Base-by-base conservation (phyloP, 1,284 basidiomycete species). In the Trichosporon sp. region DNA sequence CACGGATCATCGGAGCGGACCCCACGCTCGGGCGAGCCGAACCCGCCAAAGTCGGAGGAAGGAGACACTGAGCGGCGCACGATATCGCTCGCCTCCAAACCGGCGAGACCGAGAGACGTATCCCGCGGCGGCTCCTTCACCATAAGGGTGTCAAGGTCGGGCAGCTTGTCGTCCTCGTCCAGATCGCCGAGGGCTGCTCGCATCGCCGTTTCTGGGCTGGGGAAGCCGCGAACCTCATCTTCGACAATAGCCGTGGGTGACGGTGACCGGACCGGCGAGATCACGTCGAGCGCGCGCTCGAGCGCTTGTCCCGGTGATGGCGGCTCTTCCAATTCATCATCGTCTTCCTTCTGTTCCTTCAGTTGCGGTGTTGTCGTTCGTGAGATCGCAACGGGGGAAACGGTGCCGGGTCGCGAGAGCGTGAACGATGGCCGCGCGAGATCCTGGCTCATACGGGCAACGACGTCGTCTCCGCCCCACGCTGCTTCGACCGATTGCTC, bases 41-140 rank as follows among this genome's bases (percentile, higher is more conserved):
- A 73, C 4, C 67, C 70, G 37, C 69, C 70, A 65, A 69, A 69
- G 21, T 70, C 69, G 1, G 64, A 68, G 2, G 67, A 69, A 11
- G 70, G 70, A 8, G 46, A 64, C 19, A 65, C 37, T 1, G 38
- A 48, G 10, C 70, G 70, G 7, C 64, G 63, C 48, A 32, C 59
- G n/a, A 68, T 11, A 10, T 66, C 68, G 21, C 37, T n/a, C 14
- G 64, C 46, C 37, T 61, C 56, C 14, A 59, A 43, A 35, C 43
- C 54, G 35, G n/a, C 66, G 12, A 68, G 59, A 37, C 46, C 63
- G 8, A 63, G 43, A 10, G 37, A 21, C 12, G 65, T 51, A 16
- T 19, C 64, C 11, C 68, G 68, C 7, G 68, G 68, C 16, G 48
- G 40, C n/a, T 65, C 68, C 32, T 35, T 61, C n/a, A 63, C 48